These are phyloP conservation scores for Zalaria sp. DNA, from an alignment of 2,329 filamentous ascomycete genomes.

Conservation along the genomic window DNA sequence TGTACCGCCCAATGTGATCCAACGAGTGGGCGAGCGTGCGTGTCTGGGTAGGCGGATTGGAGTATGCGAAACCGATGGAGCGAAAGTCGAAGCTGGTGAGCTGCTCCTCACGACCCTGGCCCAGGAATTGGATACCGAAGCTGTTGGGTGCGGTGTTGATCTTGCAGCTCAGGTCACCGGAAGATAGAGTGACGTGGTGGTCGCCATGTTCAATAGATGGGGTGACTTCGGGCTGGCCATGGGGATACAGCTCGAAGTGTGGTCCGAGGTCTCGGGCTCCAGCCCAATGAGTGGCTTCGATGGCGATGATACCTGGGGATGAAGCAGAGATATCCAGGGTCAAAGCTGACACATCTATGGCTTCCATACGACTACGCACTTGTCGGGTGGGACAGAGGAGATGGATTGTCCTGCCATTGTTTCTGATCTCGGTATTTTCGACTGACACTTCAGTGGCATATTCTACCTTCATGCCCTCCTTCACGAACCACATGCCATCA, in stretches of 20 bases:
- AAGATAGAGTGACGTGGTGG: slow-evolving; percentile 34
- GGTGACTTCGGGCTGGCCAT: slow-evolving; percentile 30
- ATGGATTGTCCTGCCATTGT: slow-evolving; percentile 33
- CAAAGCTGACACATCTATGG: slow-evolving; percentile 40
- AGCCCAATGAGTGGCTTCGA: slow-evolving; percentile 44
- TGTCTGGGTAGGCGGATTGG: slow-evolving; percentile 34
- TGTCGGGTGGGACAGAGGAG: slow-evolving; percentile 45
- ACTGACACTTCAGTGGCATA: slow-evolving; percentile 53
- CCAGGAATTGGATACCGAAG: slow-evolving; percentile 44
- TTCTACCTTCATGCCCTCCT: slow-evolving; percentile 45
- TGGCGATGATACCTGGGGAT: slow-evolving; percentile 44
- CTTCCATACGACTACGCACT: slow-evolving; percentile 40
- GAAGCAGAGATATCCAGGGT: slow-evolving; percentile 44
- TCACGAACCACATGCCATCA: slow-evolving; percentile 49
- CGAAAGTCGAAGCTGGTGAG: slow-evolving; percentile 42
- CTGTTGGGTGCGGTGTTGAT: slow-evolving; percentile 33
- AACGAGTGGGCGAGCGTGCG: slow-evolving; percentile 41
- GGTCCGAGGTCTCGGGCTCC: slow-evolving; percentile 39
- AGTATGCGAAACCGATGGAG: slow-evolving; percentile 43
- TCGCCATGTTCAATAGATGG: slow-evolving; percentile 27
- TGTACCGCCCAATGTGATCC: slow-evolving; percentile 24
- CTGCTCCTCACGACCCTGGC: slow-evolving; percentile 31
- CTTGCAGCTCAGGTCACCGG: slow-evolving; percentile 40
- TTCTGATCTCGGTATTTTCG: slow-evolving; percentile 24
- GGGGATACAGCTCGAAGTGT: slow-evolving; percentile 44